Evolutionary conservation across 139 green algal species (phyloP), one percentile per base, ranked within the genome.

Genomic region (Spirogloea muscicola): DNA sequence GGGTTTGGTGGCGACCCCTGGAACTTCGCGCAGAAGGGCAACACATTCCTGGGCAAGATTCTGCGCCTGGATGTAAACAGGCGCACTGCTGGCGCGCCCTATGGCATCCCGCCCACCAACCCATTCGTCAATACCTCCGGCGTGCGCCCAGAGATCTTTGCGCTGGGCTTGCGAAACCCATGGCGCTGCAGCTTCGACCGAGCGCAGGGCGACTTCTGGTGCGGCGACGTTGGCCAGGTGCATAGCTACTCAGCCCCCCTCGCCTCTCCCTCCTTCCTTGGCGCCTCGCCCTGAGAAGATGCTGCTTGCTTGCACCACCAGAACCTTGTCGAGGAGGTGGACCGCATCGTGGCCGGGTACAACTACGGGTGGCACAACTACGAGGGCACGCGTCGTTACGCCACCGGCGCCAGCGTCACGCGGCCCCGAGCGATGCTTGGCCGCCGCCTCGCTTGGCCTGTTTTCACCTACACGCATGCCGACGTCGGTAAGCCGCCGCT

Each of bases 301-400:
- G n/a, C n/a, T n/a, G n/a, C n/a, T n/a, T n/a, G n/a, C n/a, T n/a
- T n/a, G n/a, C n/a, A n/a, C n/a, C n/a, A 18, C n/a, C n/a, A 68
- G 59, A 31, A 34, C 9, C 25, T 9, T 18, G 59, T 72, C 25
- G 66, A 74, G 44, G 66, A 74, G 44, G 10, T 74, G 10, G 46
- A 74, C 66, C 9, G 43, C 16, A 40, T 74, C 21, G 34, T 2
- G 18, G 25, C 13, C 3, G 66, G 66, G 25, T n/a, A 29, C 6
- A 74, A 74, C 44, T 74, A 74, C 55, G 66, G 66, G 3, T 74
- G 66, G 66, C 51, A 40, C 44, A 74, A 21, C 38, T 48, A 49
- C 31, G 66, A 74, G 66, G 66, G 66, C 36, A 64, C 66, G 43
- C 21, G 13, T 5, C 29, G 10, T 2, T 74, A 74, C 44, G 25